phyloP scores from a whole-genome alignment of 805 yeast genomes.

The Sugiyamaella marilandica region DNA sequence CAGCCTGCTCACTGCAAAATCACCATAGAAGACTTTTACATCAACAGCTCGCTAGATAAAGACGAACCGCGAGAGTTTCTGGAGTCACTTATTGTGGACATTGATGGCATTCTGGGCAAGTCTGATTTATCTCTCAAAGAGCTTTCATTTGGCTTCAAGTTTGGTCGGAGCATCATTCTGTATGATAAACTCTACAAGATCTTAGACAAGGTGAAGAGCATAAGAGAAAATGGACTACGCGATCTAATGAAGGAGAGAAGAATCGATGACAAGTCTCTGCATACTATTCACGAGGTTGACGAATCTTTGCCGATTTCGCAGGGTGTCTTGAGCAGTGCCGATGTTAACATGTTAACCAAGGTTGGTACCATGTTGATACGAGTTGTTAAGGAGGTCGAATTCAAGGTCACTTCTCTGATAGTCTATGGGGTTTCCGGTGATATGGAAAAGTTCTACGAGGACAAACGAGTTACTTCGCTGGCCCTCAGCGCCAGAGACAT shows the following conservation, averaged over 20 bases:
- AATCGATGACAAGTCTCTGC: not conserved
- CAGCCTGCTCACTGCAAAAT: conserved; percentile 28
- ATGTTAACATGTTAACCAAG: conserved; percentile 21
- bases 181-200: conserved; percentile 20
- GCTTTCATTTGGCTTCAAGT: conserved; percentile 26
- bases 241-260: conserved; percentile 1
- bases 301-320: conserved; percentile 5
- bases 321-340: conserved; percentile 18
- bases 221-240: conserved; percentile 15
- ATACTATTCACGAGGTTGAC: not conserved
- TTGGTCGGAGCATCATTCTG: conserved; percentile 28
- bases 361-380: conserved; percentile 29
- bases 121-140: conserved; percentile 31
- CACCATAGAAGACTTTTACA: conserved; percentile 27
- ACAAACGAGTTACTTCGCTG: conserved; percentile 13
- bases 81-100: conserved; percentile 28
- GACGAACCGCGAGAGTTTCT: conserved; percentile 32
- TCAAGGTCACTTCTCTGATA: conserved; percentile 32
- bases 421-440: conserved; percentile 27
- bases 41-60: conserved; percentile 26
- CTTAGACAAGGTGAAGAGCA: conserved; percentile 17
- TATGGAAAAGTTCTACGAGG: not conserved
- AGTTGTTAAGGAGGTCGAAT: conserved; percentile 34
- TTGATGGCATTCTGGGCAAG: conserved; percentile 30
- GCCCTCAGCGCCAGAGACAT: conserved; percentile 33